These are phyloP conservation scores for Aureobasidium zeae DNA, from an alignment of 2,329 filamentous ascomycete species.

Conservation along the genomic window DNA sequence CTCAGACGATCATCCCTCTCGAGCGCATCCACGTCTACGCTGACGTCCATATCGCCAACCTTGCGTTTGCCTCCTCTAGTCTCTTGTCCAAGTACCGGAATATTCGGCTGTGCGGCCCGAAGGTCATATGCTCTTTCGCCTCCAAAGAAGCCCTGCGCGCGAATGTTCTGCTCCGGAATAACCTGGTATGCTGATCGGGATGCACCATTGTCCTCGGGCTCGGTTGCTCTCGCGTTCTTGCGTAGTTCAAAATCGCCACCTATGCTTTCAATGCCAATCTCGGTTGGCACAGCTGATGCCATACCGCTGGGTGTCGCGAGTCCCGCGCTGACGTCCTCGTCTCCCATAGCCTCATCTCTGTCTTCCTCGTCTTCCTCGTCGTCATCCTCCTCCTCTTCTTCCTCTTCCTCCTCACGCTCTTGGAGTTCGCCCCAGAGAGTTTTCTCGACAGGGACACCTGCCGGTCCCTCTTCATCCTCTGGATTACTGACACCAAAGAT, in stretches of 20 bases:
- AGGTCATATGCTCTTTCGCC: slow-evolving; percentile 91
- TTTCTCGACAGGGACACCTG: slow-evolving; percentile 73
- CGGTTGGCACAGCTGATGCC: slow-evolving; percentile 69
- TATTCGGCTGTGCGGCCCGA: slow-evolving; percentile 42
- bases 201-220: slow-evolving; percentile 66
- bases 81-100: slow-evolving; percentile 68
- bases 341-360: slow-evolving; percentile 64
- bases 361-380: slow-evolving; percentile 62
- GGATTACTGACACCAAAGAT: slow-evolving; percentile 72
- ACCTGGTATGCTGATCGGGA: slow-evolving; percentile 73
- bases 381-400: slow-evolving; percentile 54
- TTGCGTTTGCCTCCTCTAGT: slow-evolving; percentile 76
- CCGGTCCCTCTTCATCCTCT: slow-evolving; percentile 47
- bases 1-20: slow-evolving; percentile 65
- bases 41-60: slow-evolving; percentile 88
- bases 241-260: slow-evolving; percentile 84
- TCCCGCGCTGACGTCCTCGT: slow-evolving; percentile 56
- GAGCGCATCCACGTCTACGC: slow-evolving; percentile 76
- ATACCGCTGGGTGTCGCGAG: slow-evolving; percentile 69
- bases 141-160: slow-evolving; percentile 88
- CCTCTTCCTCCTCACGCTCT: slow-evolving; percentile 63
- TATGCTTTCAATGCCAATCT: slow-evolving; percentile 68
- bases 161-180: slow-evolving; percentile 76
- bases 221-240: slow-evolving; percentile 73
- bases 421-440: slow-evolving; percentile 89